phyloP scores from a whole-genome alignment of 345 rosid species.

The Reutealis trisperma region DNA sequence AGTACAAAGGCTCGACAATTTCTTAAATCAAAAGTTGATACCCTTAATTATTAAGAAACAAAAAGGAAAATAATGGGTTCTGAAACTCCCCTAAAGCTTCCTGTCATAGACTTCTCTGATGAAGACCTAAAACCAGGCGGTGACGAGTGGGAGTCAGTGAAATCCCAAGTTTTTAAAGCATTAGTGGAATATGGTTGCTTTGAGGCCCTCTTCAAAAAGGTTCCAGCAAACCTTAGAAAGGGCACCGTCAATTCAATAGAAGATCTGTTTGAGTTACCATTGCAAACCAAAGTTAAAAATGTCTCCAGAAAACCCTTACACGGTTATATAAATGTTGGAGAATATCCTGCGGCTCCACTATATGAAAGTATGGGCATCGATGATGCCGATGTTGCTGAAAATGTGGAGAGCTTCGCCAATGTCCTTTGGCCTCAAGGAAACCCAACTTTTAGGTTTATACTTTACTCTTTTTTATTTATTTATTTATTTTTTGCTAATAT shows the following conservation, averaged over 20 bases:
- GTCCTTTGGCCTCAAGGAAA: slow-evolving; percentile 48
- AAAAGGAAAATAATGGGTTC: slow-evolving; percentile 31
- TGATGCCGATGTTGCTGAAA: slow-evolving; percentile 18
- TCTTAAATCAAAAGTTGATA: neutral
- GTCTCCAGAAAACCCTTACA: slow-evolving; percentile 40
- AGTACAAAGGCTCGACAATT: neutral
- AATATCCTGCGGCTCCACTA: slow-evolving; percentile 30
- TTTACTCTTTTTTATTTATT: neutral
- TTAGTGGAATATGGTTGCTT: slow-evolving; percentile 47
- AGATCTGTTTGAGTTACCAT: slow-evolving; percentile 41
- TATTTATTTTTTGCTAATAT: too few relatives aligned
- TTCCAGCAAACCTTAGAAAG: slow-evolving; percentile 19
- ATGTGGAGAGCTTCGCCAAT: slow-evolving; percentile 12
- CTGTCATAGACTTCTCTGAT: slow-evolving; percentile 32
- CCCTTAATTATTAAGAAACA: neutral
- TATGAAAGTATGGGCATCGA: slow-evolving; percentile 44
- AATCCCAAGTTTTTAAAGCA: slow-evolving; percentile 29
- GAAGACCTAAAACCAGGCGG: slow-evolving; percentile 27
- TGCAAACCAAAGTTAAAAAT: slow-evolving; percentile 28
- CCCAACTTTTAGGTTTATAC: slow-evolving; percentile 30
- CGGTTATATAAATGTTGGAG: slow-evolving; percentile 42
- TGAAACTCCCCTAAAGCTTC: slow-evolving; percentile 24
- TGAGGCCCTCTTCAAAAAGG: slow-evolving; percentile 27
- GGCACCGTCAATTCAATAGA: slow-evolving; percentile 17
- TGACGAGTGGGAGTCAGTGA: slow-evolving; percentile 22